Percentiles rank a stretch among this genome's conserved stretches.
phyloP scores from a whole-genome alignment of 2,329 filamentous ascomycete genomes.

The Leptographium wingfieldii region DNA sequence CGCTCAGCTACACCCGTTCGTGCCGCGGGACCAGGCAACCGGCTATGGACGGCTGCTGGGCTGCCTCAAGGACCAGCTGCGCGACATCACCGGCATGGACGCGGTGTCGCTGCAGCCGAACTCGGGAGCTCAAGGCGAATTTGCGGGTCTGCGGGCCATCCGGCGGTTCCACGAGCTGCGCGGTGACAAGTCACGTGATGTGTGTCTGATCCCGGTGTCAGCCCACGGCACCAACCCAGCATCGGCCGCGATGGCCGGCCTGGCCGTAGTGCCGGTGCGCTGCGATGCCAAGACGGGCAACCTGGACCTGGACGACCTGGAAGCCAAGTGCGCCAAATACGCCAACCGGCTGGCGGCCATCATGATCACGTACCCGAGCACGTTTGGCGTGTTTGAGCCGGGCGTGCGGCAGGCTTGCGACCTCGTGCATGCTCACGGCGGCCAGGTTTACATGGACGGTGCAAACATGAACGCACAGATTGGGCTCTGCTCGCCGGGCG shows the following conservation, averaged over 20 bases:
- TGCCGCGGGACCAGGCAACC: conserved; percentile 46
- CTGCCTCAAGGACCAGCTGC: conserved; percentile 63
- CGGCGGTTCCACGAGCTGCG: conserved; percentile 67
- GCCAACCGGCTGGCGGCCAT: conserved; percentile 76
- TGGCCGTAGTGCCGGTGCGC: conserved; percentile 87
- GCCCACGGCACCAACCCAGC: conserved; percentile 95
- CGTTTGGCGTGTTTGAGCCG: conserved; percentile 90
- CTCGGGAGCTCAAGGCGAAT: conserved; percentile 91
- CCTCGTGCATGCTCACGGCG: conserved; percentile 75
- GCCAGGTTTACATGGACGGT: conserved; percentile 96
- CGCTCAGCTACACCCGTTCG: conserved; percentile 70
- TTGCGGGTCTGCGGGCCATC: conserved; percentile 79
- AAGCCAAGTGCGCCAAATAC: conserved; percentile 81
- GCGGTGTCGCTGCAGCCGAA: conserved; percentile 87
- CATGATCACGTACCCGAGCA: conserved; percentile 95
- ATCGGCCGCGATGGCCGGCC: conserved; percentile 88
- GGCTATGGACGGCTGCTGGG: conserved; percentile 61
- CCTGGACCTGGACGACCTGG: conserved; percentile 73
- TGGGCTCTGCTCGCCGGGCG: conserved; percentile 83
- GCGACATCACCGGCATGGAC: conserved; percentile 78
- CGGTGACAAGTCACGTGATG: conserved; percentile 61
- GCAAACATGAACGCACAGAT: conserved; percentile 99
- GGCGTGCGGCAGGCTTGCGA: conserved; percentile 74
- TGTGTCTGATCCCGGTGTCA: conserved; percentile 88
- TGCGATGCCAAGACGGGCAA: conserved; percentile 82